phyloP scores from a whole-genome alignment of 1,139 yeast genomes.

The Suhomyces anneliseae region DNA sequence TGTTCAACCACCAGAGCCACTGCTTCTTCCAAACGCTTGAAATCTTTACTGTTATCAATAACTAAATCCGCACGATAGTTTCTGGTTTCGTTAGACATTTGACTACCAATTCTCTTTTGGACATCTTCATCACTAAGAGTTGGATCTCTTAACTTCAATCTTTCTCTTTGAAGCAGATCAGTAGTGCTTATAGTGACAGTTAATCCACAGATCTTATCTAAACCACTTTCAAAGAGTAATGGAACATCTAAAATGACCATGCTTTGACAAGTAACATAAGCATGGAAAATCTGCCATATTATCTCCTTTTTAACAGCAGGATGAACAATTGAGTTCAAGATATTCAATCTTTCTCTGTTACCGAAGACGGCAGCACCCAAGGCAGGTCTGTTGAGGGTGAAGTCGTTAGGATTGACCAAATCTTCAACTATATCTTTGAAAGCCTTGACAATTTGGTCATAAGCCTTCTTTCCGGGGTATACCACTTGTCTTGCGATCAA shows the following conservation, averaged over 20 bases:
- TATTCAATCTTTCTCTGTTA: conserved; percentile 50
- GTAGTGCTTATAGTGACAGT: conserved; percentile 70
- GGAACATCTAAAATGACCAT: conserved; percentile 88
- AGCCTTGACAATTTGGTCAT: conserved; percentile 57
- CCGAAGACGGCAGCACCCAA: conserved; percentile 82
- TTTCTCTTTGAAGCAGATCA: conserved; percentile 54
- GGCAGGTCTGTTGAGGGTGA: conserved; percentile 62
- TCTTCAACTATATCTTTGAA: conserved; percentile 59
- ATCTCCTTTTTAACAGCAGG: conserved; percentile 83
- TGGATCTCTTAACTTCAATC: conserved; percentile 68
- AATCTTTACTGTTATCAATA: conserved; percentile 59
- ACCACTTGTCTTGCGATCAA: conserved; percentile 83
- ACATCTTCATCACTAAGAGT: conserved; percentile 70
- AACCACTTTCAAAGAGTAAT: conserved; percentile 74
- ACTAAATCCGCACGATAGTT: conserved; percentile 62
- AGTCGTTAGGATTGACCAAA: conserved; percentile 50
- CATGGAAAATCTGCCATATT: conserved; percentile 51
- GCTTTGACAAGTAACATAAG: conserved; percentile 51
- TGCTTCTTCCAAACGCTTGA: conserved; percentile 48
- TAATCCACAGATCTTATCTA: conserved; percentile 70
- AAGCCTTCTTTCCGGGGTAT: conserved; percentile 74
- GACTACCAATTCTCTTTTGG: conserved; percentile 68
- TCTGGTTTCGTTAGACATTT: conserved; percentile 66
- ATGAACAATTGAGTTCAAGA: conserved; percentile 77
- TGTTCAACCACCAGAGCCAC: conserved; percentile 47